Base-by-base conservation (phyloP, 1,284 basidiomycete species). In the Cerioporus squamosus region DNA sequence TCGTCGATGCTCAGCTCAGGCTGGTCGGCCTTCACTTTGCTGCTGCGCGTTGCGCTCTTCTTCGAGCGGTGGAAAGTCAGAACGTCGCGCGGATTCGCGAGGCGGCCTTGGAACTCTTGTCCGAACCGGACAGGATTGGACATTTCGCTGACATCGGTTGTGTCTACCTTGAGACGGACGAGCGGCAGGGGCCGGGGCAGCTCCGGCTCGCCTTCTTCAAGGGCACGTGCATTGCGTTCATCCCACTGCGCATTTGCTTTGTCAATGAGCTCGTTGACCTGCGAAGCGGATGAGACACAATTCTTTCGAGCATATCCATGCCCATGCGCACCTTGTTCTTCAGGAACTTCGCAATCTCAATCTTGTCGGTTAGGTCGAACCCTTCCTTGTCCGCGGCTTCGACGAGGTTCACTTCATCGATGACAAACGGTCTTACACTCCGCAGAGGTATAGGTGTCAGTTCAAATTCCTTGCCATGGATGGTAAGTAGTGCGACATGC, bases 111-210 rank as follows among this genome's bases (percentile, higher is more conserved):
- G 74, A 97, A 98, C 71, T 97, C 94, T 73, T 97, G 95, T 0
- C 97, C 97, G 71, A 99, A 98, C 8, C 97, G 90, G 50, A 97
- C 91, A 14, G 96, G 94, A 73, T 99, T 99, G 47, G 91, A 93
- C 77, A 95, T 94, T 65, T 94, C 92, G 57, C 87, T 88, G 5
- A 90, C 91, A 50, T 90, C 91, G 0, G 93, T 94, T 0, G 95
- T 97, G 71, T 98, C 95, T 23, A 97, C 94, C 78, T 93, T 94
- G 6, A 98, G 79, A 14, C 97, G 87, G 49, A 99, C 82, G 31
- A 99, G 84, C 1, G 97, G 97, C 9, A 98, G 82, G 88, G 96
- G 94, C 59, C 76, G 73, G 36, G 82, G 77, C 29, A 89, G 68
- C 48, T 84, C 81, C 53, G 86, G 84, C 46, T 90, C 87, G 64